Evolutionary conservation across 2,329 filamentous ascomycete species (phyloP), one percentile per base, ranked within the genome.

Genomic region (Parastagonospora avenae): DNA sequence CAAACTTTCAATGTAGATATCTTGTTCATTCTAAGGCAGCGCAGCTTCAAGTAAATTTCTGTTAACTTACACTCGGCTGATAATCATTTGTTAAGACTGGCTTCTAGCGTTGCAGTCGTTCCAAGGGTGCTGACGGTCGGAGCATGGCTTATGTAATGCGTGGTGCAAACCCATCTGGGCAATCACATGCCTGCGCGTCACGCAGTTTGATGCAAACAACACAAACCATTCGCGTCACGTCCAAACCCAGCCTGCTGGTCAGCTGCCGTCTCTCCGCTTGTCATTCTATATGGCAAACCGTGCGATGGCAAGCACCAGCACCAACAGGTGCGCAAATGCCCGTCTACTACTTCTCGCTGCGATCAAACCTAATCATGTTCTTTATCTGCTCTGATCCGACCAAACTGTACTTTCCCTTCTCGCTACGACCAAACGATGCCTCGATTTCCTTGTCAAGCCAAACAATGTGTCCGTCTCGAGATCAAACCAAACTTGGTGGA

Each of bases 271-370:
- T 35, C 42, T 42, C 24, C 48, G 54, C 47, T 53, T 62, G 58
- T 55, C 59, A 51, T 46, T 55, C 58, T 52, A 52, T 41, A 53
- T 51, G 54, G 59, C 49, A 62, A 65, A 55, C 33, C 37, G 52
- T 44, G 38, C 45, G 42, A 52, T 59, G 68, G 66, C 67, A 69
- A 71, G 60, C 64, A 57, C 54, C 60, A 59, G 54, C 63, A 59
- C 52, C 54, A 48, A 50, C 48, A 63, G 63, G 63, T 66, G 62
- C 62, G 60, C 60, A 62, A 31, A 31, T 24, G 30, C 16, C 30
- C 4, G 33, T 48, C 24, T 14, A 30, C 32, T 33, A 16, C 30
- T 8, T 46, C 32, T 45, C 19, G 14, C 19, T 45, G 31, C 30
- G 42, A 50, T 43, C 46, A 50, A 54, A 54, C 51, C 29, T 36